Evolutionary conservation across 1,284 basidiomycete genomes (phyloP).

Genomic region (Exobasidium cylindrosporum): DNA sequence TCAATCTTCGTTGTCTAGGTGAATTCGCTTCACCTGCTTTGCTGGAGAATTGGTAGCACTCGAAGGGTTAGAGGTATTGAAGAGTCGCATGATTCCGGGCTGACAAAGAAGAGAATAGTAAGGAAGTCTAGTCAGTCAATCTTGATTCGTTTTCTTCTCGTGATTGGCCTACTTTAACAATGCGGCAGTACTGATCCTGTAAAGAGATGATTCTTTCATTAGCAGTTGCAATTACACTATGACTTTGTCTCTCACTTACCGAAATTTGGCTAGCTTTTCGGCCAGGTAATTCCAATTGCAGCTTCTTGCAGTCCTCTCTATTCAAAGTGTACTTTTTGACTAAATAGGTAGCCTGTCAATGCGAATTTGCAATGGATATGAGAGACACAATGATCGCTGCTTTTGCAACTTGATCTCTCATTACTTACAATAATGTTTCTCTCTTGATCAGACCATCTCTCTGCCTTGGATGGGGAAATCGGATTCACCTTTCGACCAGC

Average conservation of each 20-base stretch:
- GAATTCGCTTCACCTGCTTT: not conserved
- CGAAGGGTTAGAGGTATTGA: too few species aligned
- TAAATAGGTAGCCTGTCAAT: not conserved
- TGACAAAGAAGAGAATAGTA: too few species aligned
- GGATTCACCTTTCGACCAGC: too few species aligned
- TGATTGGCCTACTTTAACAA: not conserved
- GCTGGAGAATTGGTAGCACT: not conserved
- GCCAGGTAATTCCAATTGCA: not conserved
- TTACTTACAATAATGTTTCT: not conserved
- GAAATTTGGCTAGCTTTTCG: not conserved
- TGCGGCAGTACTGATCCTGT: not conserved
- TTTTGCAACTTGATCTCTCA: too few species aligned
- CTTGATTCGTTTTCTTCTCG: too few species aligned
- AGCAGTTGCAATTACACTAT: not conserved
- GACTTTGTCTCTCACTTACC: not conserved
- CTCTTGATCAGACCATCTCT: not conserved
- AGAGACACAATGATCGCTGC: too few species aligned
- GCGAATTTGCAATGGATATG: too few species aligned
- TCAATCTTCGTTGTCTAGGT: not conserved
- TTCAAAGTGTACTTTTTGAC: not conserved
- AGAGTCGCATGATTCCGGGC: too few species aligned
- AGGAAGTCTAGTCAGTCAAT: too few species aligned
- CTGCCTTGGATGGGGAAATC: too few species aligned
- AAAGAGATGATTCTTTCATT: not conserved
- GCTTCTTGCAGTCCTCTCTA: not conserved